Conservation (phyloP, 495 filamentous ascomycete species). For the Staphylotrichum longicolle region DNA sequence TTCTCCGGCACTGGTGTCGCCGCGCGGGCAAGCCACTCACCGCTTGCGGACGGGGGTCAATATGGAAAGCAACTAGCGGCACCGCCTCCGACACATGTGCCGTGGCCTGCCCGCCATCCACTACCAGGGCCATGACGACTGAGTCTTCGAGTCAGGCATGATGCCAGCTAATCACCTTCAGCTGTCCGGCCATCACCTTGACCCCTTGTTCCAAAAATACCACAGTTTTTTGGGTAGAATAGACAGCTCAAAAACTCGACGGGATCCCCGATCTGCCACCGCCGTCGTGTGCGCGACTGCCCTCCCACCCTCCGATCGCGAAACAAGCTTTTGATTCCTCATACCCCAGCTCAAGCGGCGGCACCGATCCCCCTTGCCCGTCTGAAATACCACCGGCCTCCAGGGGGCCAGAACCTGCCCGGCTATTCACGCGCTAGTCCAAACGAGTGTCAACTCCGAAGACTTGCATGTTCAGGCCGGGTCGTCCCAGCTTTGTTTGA, state of each 20-base stretch:
- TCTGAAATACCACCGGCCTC: background rate
- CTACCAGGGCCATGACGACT: slow-evolving; percentile 9
- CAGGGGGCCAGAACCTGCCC: slow-evolving; percentile 12
- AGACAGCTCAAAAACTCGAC: background rate
- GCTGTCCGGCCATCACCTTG: background rate
- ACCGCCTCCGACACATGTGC: slow-evolving; percentile 18
- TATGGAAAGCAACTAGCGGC: slow-evolving; percentile 12
- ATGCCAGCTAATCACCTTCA: slow-evolving; percentile 10
- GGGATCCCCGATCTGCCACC: background rate
- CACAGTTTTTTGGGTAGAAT: background rate
- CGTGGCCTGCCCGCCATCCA: background rate
- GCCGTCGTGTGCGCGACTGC: background rate
- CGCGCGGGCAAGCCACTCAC: slow-evolving; percentile 13
- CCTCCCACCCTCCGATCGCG: background rate
- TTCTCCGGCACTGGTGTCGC: background rate
- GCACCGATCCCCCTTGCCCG: background rate
- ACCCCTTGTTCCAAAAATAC: slow-evolving; percentile 16
- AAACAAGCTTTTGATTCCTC: slow-evolving; percentile 8
- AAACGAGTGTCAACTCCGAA: slow-evolving; percentile 32
- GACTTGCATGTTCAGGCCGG: slow-evolving; percentile 30
- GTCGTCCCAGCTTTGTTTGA: slow-evolving; percentile 19
- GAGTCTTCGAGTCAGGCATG: background rate
- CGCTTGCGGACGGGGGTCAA: slow-evolving; percentile 2
- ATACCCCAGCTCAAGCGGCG: background rate
- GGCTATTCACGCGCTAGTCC: slow-evolving; percentile 31